Evolutionary conservation across 768 basidiomycete species (phyloP).

Genomic region (Cyclocybe aegerita): DNA sequence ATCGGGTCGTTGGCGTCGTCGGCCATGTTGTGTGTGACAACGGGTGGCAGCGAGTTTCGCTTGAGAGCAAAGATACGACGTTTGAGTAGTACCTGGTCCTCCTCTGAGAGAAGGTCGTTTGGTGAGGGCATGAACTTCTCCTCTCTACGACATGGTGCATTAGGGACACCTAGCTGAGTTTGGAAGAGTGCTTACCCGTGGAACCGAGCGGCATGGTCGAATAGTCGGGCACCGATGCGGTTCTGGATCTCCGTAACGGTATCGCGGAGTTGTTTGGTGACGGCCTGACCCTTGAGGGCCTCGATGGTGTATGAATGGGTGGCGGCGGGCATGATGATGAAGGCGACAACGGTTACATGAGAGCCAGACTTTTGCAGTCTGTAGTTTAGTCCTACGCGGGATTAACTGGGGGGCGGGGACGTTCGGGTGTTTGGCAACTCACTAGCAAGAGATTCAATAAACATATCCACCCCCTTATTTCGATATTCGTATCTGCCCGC

Average conservation of each 20-base stretch:
- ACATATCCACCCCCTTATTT: slow-evolving; percentile 99
- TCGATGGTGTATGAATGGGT: slow-evolving; percentile 98
- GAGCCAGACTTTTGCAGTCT: slow-evolving; percentile 58
- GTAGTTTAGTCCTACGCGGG: slow-evolving; percentile 45
- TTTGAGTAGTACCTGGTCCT: slow-evolving; percentile 94
- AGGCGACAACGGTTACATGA: slow-evolving; percentile 88
- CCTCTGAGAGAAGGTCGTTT: slow-evolving; percentile 77
- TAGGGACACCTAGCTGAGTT: not conserved
- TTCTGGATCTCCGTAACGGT: slow-evolving; percentile 96
- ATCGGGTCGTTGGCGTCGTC: slow-evolving; percentile 94
- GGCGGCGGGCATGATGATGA: slow-evolving; percentile 98
- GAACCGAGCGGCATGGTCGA: slow-evolving; percentile 92
- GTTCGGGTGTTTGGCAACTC: slow-evolving; percentile 19
- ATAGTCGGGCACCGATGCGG: slow-evolving; percentile 86
- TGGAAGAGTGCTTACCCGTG: slow-evolving; percentile 64
- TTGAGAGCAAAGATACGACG: slow-evolving; percentile 96
- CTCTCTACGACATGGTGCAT: slow-evolving; percentile 44
- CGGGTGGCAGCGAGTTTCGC: slow-evolving; percentile 90
- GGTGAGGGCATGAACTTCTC: slow-evolving; percentile 73
- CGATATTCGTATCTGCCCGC: slow-evolving; percentile 99
- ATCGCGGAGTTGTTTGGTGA: slow-evolving; percentile 94
- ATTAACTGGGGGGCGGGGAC: not conserved
- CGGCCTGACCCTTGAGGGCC: slow-evolving; percentile 93
- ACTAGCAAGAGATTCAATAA: slow-evolving; percentile 95
- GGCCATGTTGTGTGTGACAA: slow-evolving; percentile 98